A percentile compares a stretch with the other conserved stretches of the same genome.
Conservation (phyloP, 768 basidiomycete genomes). For the Amanita brunnescens region DNA sequence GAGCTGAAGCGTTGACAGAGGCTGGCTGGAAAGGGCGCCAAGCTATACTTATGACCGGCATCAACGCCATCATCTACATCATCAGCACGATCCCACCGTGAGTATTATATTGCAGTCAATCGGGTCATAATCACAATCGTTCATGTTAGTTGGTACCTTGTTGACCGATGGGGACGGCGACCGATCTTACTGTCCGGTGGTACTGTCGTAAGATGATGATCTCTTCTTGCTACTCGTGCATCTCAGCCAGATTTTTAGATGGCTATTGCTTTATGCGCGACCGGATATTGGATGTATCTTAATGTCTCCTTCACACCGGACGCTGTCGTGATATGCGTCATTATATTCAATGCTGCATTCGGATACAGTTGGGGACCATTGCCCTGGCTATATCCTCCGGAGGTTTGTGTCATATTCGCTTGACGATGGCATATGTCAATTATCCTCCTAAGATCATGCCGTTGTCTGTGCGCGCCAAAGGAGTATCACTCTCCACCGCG, state of each 20-base stretch:
- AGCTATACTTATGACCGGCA: constrained; percentile 92
- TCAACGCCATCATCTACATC: constrained; percentile 79
- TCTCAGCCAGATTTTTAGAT: constrained; percentile 40
- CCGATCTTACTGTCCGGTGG: constrained; percentile 86
- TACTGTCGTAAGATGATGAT: constrained; percentile 45
- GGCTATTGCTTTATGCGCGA: constrained; percentile 72
- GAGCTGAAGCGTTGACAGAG: constrained; percentile 36
- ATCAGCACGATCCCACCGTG: constrained; percentile 79
- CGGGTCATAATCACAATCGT: constrained; percentile 6
- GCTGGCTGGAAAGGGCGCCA: constrained; percentile 94
- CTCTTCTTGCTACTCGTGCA: not conserved
- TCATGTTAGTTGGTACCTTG: constrained; percentile 77
- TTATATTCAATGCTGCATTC: constrained; percentile 90
- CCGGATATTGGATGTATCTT: constrained; percentile 92
- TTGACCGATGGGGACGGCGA: constrained; percentile 86
- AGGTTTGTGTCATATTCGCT: constrained; percentile 32
- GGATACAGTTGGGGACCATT: constrained; percentile 92
- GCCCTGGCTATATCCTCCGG: constrained; percentile 82
- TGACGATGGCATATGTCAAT: not conserved
- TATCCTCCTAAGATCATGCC: constrained; percentile 66
- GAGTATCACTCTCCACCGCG: constrained; percentile 91
- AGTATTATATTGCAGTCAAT: constrained; percentile 18
- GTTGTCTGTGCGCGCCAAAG: constrained; percentile 81
- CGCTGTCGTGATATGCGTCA: constrained; percentile 82
- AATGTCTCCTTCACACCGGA: constrained; percentile 79